These are phyloP conservation scores for Cladosporium sp. DNA, from an alignment of 2,329 filamentous ascomycete genomes.

Conservation along the genomic window DNA sequence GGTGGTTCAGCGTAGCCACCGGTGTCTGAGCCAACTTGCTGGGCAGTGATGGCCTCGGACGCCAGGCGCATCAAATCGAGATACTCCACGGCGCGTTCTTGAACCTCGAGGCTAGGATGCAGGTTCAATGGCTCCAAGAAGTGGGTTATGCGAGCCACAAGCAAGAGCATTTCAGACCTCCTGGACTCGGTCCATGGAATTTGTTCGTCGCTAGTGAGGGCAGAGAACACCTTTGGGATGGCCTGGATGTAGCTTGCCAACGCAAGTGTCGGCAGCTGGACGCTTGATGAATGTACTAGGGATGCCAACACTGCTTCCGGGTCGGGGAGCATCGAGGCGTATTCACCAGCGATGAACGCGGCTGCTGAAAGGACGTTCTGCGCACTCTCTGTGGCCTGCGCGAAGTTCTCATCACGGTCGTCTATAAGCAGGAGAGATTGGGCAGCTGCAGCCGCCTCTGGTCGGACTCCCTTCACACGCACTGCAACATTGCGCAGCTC, in stretches of 20 bases:
- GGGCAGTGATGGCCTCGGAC: constrained; percentile 70
- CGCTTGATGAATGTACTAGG: constrained; percentile 64
- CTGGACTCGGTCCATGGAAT: constrained; percentile 67
- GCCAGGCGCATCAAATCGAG: constrained; percentile 83
- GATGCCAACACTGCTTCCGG: constrained; percentile 70
- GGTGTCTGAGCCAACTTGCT: constrained; percentile 53
- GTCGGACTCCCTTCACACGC: constrained; percentile 78
- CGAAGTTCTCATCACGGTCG: constrained; percentile 54
- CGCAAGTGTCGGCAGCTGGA: constrained; percentile 57
- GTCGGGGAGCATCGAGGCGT: constrained; percentile 64
- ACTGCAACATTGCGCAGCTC: constrained; percentile 89
- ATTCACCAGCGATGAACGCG: constrained; percentile 87
- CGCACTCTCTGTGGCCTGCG: constrained; percentile 46
- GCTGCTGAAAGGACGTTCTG: constrained; percentile 68
- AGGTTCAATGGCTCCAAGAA: constrained; percentile 73
- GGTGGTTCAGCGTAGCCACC: constrained; percentile 73
- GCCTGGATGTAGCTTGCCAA: constrained; percentile 81
- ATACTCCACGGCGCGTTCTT: constrained; percentile 91
- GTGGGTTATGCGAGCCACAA: constrained; percentile 77
- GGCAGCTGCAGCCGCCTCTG: constrained; percentile 75
- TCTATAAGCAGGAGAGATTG: constrained; percentile 68
- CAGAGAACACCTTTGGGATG: constrained; percentile 76
- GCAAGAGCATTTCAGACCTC: constrained; percentile 69
- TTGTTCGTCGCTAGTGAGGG: constrained; percentile 62
- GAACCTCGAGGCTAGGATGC: constrained; percentile 87